These are phyloP conservation scores for Leishmania aethiopica DNA, from an alignment of 208 protist species.

Conservation along the genomic window DNA sequence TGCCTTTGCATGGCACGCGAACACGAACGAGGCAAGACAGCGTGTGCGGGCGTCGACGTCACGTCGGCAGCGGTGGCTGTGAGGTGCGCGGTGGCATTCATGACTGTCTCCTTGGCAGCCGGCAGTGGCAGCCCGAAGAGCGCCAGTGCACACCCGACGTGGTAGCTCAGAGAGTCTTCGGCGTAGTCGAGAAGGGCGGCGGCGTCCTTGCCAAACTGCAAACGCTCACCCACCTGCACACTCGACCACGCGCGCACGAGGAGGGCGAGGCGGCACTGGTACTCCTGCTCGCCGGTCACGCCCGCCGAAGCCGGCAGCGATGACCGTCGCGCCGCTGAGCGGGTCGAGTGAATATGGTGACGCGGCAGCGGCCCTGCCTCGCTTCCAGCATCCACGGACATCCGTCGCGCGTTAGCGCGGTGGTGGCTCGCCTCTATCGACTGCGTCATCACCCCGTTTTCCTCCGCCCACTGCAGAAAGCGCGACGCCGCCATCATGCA, in stretches of 20 bases:
- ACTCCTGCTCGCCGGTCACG: conserved; percentile 14
- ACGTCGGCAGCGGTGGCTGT: not conserved
- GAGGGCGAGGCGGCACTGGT: conserved; percentile 33
- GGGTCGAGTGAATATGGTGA: not conserved
- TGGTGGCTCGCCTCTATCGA: not conserved
- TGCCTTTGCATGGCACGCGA: conserved; percentile 22
- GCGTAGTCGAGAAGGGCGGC: conserved; percentile 35
- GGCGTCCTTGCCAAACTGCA: conserved; percentile 60
- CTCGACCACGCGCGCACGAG: conserved; percentile 57
- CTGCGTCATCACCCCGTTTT: not conserved
- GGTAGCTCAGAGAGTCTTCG: conserved; percentile 31
- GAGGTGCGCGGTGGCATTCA: conserved; percentile 22
- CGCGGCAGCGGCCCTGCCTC: not conserved
- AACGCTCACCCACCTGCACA: conserved; percentile 59
- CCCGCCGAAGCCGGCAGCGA: not conserved
- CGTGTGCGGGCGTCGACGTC: not conserved
- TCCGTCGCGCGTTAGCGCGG: not conserved
- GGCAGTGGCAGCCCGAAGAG: conserved; percentile 64
- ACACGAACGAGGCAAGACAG: conserved; percentile 2
- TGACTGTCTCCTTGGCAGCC: conserved; percentile 39
- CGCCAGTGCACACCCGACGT: conserved; percentile 47
- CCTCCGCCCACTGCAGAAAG: conserved; percentile 29
- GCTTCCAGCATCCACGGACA: not conserved
- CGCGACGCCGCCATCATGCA: conserved; percentile 52
- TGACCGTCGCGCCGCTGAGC: not conserved